phyloP scores from a whole-genome alignment of 768 basidiomycete species.

The Clitopilus passeckerianus region DNA sequence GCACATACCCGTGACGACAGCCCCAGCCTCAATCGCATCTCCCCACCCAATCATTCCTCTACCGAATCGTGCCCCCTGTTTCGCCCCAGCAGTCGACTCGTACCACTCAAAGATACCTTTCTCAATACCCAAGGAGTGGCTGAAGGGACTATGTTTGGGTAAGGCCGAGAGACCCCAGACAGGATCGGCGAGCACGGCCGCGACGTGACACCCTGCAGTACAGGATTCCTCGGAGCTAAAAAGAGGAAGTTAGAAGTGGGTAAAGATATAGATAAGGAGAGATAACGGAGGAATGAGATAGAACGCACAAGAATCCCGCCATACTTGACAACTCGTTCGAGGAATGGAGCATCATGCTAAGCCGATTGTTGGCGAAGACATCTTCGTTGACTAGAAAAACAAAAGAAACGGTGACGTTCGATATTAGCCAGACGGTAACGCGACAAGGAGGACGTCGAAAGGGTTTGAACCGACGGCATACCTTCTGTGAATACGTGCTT shows the following conservation, averaged over 20 bases:
- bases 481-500: slow-evolving; percentile 33
- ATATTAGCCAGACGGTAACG: background rate
- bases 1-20: slow-evolving; percentile 17
- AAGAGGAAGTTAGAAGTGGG: background rate
- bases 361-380: slow-evolving; percentile 36
- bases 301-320: background rate
- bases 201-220: slow-evolving; percentile 17
- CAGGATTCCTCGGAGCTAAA: slow-evolving; percentile 15
- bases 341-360: slow-evolving; percentile 28
- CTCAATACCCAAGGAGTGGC: slow-evolving; percentile 1
- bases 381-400: slow-evolving; percentile 24
- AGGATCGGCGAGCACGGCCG: slow-evolving; percentile 30
- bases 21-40: slow-evolving; percentile 14
- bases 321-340: slow-evolving; percentile 22
- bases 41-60: slow-evolving; percentile 27
- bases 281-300: no score
- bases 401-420: slow-evolving; percentile 4
- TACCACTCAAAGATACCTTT: slow-evolving; percentile 19
- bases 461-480: background rate
- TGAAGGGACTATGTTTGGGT: slow-evolving; percentile 19
- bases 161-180: slow-evolving; percentile 21
- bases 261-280: no score
- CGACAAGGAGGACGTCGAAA: no score
- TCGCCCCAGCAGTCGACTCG: slow-evolving; percentile 12
- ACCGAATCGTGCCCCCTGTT: slow-evolving; percentile 19